Conservation (phyloP, 2,329 filamentous ascomycete species). For the Shiraia bambusicola region DNA sequence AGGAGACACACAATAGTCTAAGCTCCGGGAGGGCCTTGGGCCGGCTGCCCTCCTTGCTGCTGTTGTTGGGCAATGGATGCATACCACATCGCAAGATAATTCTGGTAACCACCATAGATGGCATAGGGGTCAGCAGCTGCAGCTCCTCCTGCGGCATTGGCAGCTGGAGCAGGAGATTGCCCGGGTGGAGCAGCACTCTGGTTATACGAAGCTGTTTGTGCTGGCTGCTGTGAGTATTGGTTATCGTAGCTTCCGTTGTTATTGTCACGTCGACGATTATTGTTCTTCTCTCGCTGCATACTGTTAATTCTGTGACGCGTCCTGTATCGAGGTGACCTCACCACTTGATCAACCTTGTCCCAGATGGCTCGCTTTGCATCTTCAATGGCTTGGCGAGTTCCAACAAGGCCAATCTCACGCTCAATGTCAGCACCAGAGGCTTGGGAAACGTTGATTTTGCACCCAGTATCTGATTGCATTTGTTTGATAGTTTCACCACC, state of each 20-base stretch:
- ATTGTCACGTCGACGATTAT: slow-evolving; percentile 45
- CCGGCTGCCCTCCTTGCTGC: slow-evolving; percentile 28
- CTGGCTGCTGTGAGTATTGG: slow-evolving; percentile 50
- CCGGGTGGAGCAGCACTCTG: slow-evolving; percentile 28
- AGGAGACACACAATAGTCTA: slow-evolving; percentile 35
- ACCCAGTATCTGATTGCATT: slow-evolving; percentile 83
- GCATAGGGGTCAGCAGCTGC: slow-evolving; percentile 60
- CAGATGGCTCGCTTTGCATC: slow-evolving; percentile 82
- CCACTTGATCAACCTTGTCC: slow-evolving; percentile 88
- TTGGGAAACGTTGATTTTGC: slow-evolving; percentile 92
- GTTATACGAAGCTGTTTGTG: slow-evolving; percentile 41
- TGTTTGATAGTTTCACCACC: slow-evolving; percentile 90
- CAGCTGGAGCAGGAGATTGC: slow-evolving; percentile 27
- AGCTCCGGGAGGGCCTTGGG: slow-evolving; percentile 39
- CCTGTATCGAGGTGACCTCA: slow-evolving; percentile 51
- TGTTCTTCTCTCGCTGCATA: slow-evolving; percentile 51
- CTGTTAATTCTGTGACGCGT: slow-evolving; percentile 14
- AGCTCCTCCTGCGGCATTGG: slow-evolving; percentile 53
- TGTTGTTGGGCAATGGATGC: slow-evolving; percentile 64
- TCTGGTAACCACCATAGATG: slow-evolving; percentile 78
- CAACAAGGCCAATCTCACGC: slow-evolving; percentile 84
- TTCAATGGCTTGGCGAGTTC: slow-evolving; percentile 73
- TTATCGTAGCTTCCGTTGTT: slow-evolving; percentile 38
- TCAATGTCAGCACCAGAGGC: slow-evolving; percentile 77
- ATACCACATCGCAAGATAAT: slow-evolving; percentile 80